Evolutionary conservation across 768 basidiomycete species (phyloP).

Genomic region (Mycena vitilis): DNA sequence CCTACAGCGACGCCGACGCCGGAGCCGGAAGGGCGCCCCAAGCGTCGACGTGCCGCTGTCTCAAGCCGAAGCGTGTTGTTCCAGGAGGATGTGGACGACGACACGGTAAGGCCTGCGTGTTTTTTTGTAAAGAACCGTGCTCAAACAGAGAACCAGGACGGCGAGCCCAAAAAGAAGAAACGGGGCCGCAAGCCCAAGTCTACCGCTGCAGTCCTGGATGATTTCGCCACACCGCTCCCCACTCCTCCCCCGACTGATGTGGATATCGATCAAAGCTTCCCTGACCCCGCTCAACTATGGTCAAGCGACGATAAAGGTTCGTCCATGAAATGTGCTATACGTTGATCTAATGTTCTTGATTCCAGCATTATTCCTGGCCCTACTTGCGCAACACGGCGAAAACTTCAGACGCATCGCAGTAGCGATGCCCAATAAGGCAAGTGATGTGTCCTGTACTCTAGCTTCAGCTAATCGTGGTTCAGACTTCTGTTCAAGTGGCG

Average conservation of each 20-base stretch:
- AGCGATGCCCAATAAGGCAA: constrained; percentile 71
- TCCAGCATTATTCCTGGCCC: constrained; percentile 56
- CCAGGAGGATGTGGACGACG: constrained; percentile 31
- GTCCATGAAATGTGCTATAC: constrained; percentile 35
- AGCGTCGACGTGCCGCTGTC: constrained; percentile 40
- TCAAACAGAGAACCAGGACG: constrained; percentile 39
- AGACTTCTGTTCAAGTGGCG: constrained; percentile 69
- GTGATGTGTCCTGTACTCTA: constrained; percentile 13
- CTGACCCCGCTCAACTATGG: constrained; percentile 61
- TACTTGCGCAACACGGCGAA: constrained; percentile 72
- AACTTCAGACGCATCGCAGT: constrained; percentile 79
- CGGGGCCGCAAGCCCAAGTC: constrained; percentile 49
- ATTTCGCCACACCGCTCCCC: constrained; percentile 30
- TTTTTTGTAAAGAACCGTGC: constrained; percentile 11
- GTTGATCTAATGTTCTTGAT: constrained; percentile 45
- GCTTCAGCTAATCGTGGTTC: constrained; percentile 9
- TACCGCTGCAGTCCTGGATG: constrained; percentile 38
- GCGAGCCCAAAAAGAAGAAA: constrained; percentile 46
- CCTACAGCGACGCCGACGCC: constrained; percentile 60
- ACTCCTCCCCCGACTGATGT: constrained; percentile 37
- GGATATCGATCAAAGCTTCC: constrained; percentile 36
- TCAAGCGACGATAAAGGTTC: constrained; percentile 75
- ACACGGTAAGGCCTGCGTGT: constrained; percentile 22
- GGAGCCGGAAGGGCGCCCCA: constrained; percentile 55
- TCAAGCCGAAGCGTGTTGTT: constrained; percentile 25